Conservation (phyloP, 2,329 filamentous ascomycete genomes). For the Colletotrichum theobromicola region DNA sequence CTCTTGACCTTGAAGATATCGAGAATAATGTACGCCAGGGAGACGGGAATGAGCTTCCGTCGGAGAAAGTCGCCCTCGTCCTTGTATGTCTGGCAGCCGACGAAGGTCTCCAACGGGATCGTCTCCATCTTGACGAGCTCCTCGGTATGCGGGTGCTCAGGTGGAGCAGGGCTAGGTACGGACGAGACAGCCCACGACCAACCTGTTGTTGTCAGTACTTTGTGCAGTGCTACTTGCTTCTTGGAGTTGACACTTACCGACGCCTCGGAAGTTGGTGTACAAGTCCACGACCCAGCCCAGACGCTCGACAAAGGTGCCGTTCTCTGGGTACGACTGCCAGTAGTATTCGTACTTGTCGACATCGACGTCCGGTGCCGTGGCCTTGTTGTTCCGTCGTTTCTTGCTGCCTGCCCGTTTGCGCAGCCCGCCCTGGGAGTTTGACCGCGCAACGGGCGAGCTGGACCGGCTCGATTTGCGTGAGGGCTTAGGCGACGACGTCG, state of each 20-base stretch:
- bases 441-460: neutral
- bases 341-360: slow-evolving; percentile 51
- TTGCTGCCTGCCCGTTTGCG: slow-evolving; percentile 9
- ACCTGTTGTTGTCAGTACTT: slow-evolving; percentile 37
- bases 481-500: neutral
- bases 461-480: neutral
- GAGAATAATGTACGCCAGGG: slow-evolving; percentile 67
- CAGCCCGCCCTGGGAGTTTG: neutral
- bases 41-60: slow-evolving; percentile 48
- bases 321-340: slow-evolving; percentile 64
- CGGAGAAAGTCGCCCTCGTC: slow-evolving; percentile 51
- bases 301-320: slow-evolving; percentile 52
- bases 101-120: slow-evolving; percentile 45
- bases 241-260: slow-evolving; percentile 54
- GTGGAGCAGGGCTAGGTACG: slow-evolving; percentile 49
- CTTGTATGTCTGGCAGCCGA: slow-evolving; percentile 50
- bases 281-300: slow-evolving; percentile 63
- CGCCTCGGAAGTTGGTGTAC: slow-evolving; percentile 57
- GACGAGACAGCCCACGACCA: slow-evolving; percentile 63
- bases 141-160: slow-evolving; percentile 42
- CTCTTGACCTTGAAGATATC: slow-evolving; percentile 74
- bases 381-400: neutral
- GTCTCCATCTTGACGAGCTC: slow-evolving; percentile 44
- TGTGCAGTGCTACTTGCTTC: neutral
- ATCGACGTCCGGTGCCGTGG: slow-evolving; percentile 6